Percentiles rank a stretch among this genome's conserved stretches.
These are phyloP conservation scores for Adiantum capillusveneris DNA, from an alignment of 75 land plant species.

Conservation along the genomic window DNA sequence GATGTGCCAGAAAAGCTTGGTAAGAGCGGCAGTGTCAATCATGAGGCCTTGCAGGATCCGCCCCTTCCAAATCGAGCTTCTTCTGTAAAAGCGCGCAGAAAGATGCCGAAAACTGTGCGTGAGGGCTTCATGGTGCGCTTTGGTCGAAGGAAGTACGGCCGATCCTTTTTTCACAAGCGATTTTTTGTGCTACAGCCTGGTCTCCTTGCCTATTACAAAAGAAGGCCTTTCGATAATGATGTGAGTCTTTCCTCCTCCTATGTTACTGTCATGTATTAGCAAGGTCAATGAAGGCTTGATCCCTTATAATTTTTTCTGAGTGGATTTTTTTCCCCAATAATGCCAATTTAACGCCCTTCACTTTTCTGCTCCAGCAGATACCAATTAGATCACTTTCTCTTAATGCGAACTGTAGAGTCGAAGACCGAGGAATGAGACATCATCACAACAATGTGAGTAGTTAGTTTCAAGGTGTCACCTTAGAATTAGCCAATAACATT, in stretches of 20 bases:
- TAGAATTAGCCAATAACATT: no score
- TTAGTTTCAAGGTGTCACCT: no score
- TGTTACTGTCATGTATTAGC: slow-evolving; percentile 1
- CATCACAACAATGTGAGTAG: slow-evolving; percentile 80
- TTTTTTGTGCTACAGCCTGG: slow-evolving; percentile 74
- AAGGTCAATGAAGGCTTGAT: not conserved
- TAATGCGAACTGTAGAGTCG: slow-evolving; percentile 88
- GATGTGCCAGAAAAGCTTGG: not conserved
- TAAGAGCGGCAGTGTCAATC: not conserved
- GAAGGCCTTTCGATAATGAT: slow-evolving; percentile 62
- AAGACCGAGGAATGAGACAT: slow-evolving; percentile 75
- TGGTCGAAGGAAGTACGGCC: slow-evolving; percentile 76
- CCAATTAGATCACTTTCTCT: slow-evolving; percentile 72
- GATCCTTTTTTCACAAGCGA: slow-evolving; percentile 81
- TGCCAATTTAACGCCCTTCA: not conserved
- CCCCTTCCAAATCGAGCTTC: not conserved
- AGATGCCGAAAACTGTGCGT: slow-evolving; percentile 51
- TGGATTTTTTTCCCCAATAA: not conserved
- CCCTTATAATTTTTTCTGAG: not conserved
- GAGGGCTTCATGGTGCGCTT: slow-evolving; percentile 91
- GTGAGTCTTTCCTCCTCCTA: slow-evolving; percentile 13
- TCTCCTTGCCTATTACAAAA: slow-evolving; percentile 74
- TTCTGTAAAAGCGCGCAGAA: slow-evolving; percentile 11
- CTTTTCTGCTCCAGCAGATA: slow-evolving; percentile 31
- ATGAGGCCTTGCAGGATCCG: not conserved